Evolutionary conservation across 345 rosid species (phyloP), one percentile per base, ranked within the genome.

Genomic region (Noccaea caerulescens): DNA sequence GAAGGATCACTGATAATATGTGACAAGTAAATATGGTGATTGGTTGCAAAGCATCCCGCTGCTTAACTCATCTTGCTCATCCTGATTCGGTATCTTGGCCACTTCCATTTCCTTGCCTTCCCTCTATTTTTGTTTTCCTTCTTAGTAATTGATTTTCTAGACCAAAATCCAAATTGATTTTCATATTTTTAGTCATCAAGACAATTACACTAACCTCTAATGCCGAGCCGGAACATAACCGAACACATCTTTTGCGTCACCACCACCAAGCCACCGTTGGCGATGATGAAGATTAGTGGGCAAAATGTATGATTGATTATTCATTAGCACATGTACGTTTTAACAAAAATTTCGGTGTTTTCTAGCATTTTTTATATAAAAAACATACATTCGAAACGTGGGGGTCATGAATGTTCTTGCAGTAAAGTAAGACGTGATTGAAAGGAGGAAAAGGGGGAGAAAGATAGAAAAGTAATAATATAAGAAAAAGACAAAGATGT

Each of bases 401-500:
- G 77, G 77, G 72, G 77, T 74, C 72, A 74, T 73, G 77, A 73
- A 73, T 73, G 72, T 65, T 57, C 16, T 65, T 58, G 77, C 77
- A 73, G 77, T 73, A 73, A 73, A 65, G 77, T 30, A 57, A 73
- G 72, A 74, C 56, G 67, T 74, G 77, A 42, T 33, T 51, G 72
- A 74, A 66, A 66, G 62, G 42, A 8, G 39, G 25, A 73, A 63
- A 20, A 74, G 58, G 66, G 62, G 34, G 11, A 32, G 25, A 73
- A 72, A 63, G 66, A 38, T 30, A 6, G 49, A 27, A 66, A 63
- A 58, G 61, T 50, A 57, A 73, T 50, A 66, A 58, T 57, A 66
- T 16, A 65, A 58, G 54, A 30, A 18, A 53, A 59, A 54, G 65
- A 38, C 49, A 44, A n/a, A 73, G 61, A 58, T 30, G 72, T 58